phyloP scores from a whole-genome alignment of 495 filamentous ascomycete genomes.

The Cairneyella variabilis region DNA sequence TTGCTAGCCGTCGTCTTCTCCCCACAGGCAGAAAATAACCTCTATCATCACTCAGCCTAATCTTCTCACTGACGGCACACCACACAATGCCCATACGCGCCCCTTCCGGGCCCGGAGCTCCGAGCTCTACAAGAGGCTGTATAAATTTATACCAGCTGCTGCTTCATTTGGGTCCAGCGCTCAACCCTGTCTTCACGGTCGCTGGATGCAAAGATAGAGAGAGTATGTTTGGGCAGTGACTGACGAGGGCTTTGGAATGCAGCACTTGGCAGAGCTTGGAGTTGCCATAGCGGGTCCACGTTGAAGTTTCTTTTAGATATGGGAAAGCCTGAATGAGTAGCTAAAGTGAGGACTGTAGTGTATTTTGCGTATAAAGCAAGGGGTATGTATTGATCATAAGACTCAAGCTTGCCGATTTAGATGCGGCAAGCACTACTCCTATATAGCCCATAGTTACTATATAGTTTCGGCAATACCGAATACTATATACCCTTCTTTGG shows the following conservation, averaged over 20 bases:
- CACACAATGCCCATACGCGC: not conserved
- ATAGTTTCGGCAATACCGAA: too few relatives aligned
- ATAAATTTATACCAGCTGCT: not conserved
- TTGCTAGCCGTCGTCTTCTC: not conserved
- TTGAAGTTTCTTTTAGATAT: conserved; percentile 18
- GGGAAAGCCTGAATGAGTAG: too few relatives aligned
- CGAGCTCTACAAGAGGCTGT: not conserved
- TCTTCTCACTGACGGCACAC: not conserved
- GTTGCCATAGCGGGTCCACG: conserved; percentile 54
- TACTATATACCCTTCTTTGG: too few relatives aligned
- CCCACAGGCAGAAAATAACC: conserved; percentile 4
- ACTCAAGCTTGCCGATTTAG: too few relatives aligned
- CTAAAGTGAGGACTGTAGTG: too few relatives aligned
- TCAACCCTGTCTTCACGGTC: conserved; percentile 33
- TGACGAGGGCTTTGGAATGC: conserved; percentile 54
- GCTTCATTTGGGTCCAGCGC: not conserved
- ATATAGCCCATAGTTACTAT: too few relatives aligned
- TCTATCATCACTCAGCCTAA: not conserved
- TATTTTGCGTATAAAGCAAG: too few relatives aligned
- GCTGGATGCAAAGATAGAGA: conserved; percentile 64
- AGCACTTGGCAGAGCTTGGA: conserved; percentile 68
- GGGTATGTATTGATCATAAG: too few relatives aligned
- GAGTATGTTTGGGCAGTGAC: conserved; percentile 50
- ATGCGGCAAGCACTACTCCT: too few relatives aligned
- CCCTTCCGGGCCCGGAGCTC: not conserved